Evolutionary conservation across 1,284 basidiomycete genomes (phyloP), one percentile per base, ranked within the genome.

Genomic region (Ustanciosporium gigantosporum): DNA sequence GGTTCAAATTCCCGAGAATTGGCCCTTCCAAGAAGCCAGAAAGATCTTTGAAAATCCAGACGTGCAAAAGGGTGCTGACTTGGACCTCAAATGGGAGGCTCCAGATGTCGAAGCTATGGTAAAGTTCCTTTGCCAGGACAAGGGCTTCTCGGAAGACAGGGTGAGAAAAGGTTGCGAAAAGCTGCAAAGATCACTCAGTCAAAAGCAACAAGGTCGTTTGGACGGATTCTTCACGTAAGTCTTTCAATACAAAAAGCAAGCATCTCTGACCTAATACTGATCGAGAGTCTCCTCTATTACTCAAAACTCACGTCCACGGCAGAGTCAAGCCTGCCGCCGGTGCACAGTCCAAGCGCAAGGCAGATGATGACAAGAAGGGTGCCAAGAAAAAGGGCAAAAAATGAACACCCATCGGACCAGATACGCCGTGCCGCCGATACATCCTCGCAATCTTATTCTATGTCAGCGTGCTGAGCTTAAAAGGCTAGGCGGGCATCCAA

Each of bases 91-190:
- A 66, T 99, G 94, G 94, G 90, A 88, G 59, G 83, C 84, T 56
- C 95, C 95, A 3, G 91, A 99, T 62, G 83, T 92, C 0, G 93
- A 97, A 19, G 95, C 91, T 1, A 83, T 99, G 6, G 87, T 99
- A 15, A 85, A 96, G 43, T 99, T 98, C 80, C 79, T 99, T 21
- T 94, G 96, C 17, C 86, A 82, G 34, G 90, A 97, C 73, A 97
- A 97, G 78, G 94, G 95, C 2, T 99, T 98, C 84, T 96, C 91
- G 67, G 94, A 98, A 82, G 94, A 99, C 23, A 87, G 94, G 36
- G 91, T 99, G 3, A 86, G 94, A 21, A 93, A 90, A 76, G 92
- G 93, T 15, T 92, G 90, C 5, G 92, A 94, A 45, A 96, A 96
- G 75, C 83, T 99, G 24, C 80, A 86, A 37, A 94, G 91, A 73